phyloP scores from a whole-genome alignment of 306 rosid genomes.

The Rubus idaeus region DNA sequence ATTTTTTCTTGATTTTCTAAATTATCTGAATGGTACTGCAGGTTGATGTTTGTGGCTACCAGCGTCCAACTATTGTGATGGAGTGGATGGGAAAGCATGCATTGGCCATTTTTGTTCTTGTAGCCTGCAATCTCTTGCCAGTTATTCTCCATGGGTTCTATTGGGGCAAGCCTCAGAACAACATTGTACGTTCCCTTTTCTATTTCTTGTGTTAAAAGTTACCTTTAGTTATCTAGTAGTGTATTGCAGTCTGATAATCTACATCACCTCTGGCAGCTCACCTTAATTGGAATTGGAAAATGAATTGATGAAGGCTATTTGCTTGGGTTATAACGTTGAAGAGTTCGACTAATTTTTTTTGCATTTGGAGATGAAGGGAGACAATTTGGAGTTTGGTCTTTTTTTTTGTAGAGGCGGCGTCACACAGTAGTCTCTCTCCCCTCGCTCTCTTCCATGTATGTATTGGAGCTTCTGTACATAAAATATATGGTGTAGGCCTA shows the following conservation, averaged over 20 bases:
- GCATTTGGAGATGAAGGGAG: neutral
- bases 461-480: conserved; percentile 8
- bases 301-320: conserved; percentile 29
- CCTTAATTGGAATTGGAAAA: conserved; percentile 54
- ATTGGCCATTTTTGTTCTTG: conserved; percentile 62
- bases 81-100: conserved; percentile 99
- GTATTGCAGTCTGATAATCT: conserved; percentile 8
- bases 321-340: neutral
- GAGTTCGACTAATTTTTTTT: conserved; percentile 1
- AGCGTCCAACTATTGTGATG: conserved; percentile 50
- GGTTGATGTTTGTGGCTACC: conserved; percentile 87
- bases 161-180: conserved; percentile 70
- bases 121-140: conserved; percentile 87
- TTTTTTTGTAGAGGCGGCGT: neutral
- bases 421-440: neutral
- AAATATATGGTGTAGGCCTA: neutral
- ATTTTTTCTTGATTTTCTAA: conserved; percentile 8
- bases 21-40: conserved; percentile 16
- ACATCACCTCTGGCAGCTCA: conserved; percentile 42
- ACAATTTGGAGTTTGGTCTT: neutral
- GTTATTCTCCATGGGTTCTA: conserved; percentile 81
- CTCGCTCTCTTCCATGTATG: neutral
- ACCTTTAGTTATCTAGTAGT: neutral
- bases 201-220: neutral
- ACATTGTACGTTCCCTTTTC: conserved; percentile 54